Evolutionary conservation across 495 filamentous ascomycete genomes (phyloP).

Genomic region (Penicillium argentinense): DNA sequence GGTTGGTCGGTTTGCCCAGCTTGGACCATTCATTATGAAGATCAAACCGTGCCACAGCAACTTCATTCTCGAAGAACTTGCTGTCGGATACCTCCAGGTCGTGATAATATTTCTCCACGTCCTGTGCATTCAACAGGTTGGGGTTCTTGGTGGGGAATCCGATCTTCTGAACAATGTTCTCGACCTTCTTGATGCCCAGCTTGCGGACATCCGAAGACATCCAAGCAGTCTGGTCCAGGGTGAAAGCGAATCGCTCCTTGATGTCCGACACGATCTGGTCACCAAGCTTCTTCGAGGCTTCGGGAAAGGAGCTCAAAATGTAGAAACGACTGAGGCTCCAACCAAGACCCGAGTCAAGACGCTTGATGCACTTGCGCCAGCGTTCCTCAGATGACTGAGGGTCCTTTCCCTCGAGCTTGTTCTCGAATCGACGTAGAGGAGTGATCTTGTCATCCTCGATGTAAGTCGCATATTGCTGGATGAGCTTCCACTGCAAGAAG

Average conservation of each 20-base stretch:
- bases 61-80: constrained; percentile 60
- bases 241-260: constrained; percentile 61
- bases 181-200: constrained; percentile 64
- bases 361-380: constrained; percentile 66
- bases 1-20: constrained; percentile 60
- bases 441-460: constrained; percentile 59
- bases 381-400: constrained; percentile 62
- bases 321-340: constrained; percentile 67
- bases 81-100: constrained; percentile 50
- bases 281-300: constrained; percentile 62
- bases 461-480: constrained; percentile 47
- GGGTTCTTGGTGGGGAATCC: constrained; percentile 69
- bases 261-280: constrained; percentile 70
- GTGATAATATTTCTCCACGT: constrained; percentile 59
- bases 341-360: constrained; percentile 56
- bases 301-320: constrained; percentile 62
- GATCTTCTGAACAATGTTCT: constrained; percentile 72
- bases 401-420: constrained; percentile 57
- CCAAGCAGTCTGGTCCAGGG: constrained; percentile 60
- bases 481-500: constrained; percentile 63
- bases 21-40: constrained; percentile 54
- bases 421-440: constrained; percentile 59
- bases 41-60: constrained; percentile 50
- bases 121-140: constrained; percentile 58
- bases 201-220: constrained; percentile 66